phyloP scores from a whole-genome alignment of 257 asterid species.

The Solanum clarkiae region DNA sequence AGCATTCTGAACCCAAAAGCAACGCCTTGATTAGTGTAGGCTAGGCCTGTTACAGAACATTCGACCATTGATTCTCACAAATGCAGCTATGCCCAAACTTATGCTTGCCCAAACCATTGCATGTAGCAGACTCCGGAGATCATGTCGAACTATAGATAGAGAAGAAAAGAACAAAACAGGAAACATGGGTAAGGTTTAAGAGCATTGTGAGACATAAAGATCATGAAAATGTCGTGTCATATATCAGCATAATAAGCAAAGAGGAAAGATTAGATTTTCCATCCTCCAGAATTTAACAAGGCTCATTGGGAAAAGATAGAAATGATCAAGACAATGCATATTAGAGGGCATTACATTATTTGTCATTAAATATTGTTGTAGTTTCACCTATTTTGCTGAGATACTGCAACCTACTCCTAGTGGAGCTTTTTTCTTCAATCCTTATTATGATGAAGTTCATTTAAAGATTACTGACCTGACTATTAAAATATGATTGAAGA shows the following conservation, averaged over 20 bases:
- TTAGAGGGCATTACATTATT: not conserved
- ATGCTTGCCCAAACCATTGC: conserved; percentile 70
- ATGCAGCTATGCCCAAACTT: conserved; percentile 46
- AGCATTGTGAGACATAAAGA: not conserved
- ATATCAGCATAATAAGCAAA: not conserved
- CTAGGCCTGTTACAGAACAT: conserved; percentile 86
- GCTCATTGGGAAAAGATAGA: not conserved
- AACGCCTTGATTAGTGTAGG: conserved; percentile 51
- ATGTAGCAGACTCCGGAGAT: conserved; percentile 44
- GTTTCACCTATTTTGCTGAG: not conserved
- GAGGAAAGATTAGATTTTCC: not conserved
- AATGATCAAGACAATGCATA: not conserved
- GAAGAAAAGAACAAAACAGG: not conserved
- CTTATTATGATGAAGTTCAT: not conserved
- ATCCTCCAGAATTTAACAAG: not conserved
- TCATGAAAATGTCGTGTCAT: not conserved
- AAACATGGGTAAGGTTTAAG: not conserved
- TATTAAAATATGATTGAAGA: not conserved
- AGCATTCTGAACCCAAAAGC: conserved; percentile 14
- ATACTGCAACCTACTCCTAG: not conserved
- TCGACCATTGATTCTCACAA: conserved; percentile 66
- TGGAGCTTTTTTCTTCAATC: not conserved
- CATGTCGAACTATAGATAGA: conserved; percentile 37
- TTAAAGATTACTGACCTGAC: not conserved
- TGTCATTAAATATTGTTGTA: not conserved